Conservation (phyloP, 2,329 filamentous ascomycete genomes). For the Fusarium multiceps region DNA sequence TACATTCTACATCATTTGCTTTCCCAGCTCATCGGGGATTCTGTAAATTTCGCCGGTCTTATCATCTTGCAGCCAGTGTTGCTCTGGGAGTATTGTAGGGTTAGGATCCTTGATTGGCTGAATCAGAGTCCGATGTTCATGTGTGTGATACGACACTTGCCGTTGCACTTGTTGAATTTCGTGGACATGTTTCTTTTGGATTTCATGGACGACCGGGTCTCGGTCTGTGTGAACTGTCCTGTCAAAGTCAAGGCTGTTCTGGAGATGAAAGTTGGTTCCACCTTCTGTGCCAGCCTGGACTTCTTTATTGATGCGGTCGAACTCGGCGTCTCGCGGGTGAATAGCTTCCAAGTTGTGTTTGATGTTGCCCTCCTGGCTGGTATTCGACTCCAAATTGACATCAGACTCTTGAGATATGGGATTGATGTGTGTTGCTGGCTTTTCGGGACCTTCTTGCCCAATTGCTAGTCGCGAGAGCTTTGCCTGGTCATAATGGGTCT, state of each 20-base stretch:
- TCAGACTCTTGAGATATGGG: slow-evolving; percentile 19
- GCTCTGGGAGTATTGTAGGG: slow-evolving; percentile 35
- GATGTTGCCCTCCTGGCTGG: slow-evolving; percentile 10
- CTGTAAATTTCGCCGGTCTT: slow-evolving; percentile 46
- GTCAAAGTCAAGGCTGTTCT: slow-evolving; percentile 35
- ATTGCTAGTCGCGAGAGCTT: slow-evolving; percentile 18
- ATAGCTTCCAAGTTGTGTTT: neutral
- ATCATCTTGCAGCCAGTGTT: slow-evolving; percentile 38
- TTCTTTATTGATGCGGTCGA: slow-evolving; percentile 29
- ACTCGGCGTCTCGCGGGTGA: slow-evolving; percentile 12
- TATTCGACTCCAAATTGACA: slow-evolving; percentile 8
- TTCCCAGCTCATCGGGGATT: slow-evolving; percentile 38
- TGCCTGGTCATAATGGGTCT: neutral
- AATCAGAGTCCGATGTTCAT: slow-evolving; percentile 31
- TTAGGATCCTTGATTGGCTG: slow-evolving; percentile 43
- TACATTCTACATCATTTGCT: slow-evolving; percentile 19
- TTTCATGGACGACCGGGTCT: slow-evolving; percentile 27
- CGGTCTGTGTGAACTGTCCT: slow-evolving; percentile 31
- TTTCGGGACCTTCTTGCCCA: slow-evolving; percentile 9
- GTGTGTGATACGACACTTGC: no score
- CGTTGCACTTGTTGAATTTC: slow-evolving; percentile 19
- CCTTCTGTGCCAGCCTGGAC: slow-evolving; percentile 2
- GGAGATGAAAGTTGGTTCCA: slow-evolving; percentile 25
- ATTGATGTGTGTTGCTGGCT: slow-evolving; percentile 1
- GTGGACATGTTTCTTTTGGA: slow-evolving; percentile 20